Percentiles rank a stretch among this genome's conserved stretches.
phyloP scores from a whole-genome alignment of 306 rosid genomes.

The Luffa aegyptiaca region DNA sequence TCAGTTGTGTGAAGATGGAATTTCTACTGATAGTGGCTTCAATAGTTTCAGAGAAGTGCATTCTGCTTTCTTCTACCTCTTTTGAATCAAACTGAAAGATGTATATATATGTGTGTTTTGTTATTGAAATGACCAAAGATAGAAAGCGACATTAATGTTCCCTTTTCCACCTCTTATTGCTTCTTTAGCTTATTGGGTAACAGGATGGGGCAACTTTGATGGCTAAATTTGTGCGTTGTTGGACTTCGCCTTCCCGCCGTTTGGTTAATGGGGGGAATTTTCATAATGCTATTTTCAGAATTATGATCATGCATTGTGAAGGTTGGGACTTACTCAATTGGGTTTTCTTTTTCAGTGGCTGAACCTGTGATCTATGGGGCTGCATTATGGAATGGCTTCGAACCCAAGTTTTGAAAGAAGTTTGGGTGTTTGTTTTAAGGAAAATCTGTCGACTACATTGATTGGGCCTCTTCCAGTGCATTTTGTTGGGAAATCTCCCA shows the following conservation, averaged over 20 bases:
- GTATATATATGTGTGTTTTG: not conserved
- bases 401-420: slow-evolving; percentile 34
- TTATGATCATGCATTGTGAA: not conserved
- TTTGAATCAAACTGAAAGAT: not conserved
- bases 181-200: not conserved
- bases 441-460: slow-evolving; percentile 50
- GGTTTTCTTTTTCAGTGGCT: slow-evolving; percentile 4
- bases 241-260: not conserved
- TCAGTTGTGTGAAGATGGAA: not conserved
- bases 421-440: slow-evolving; percentile 32
- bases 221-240: not conserved
- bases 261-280: not conserved
- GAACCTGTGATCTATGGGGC: slow-evolving; percentile 53
- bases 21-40: not conserved
- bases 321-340: not conserved
- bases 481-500: slow-evolving; percentile 24
- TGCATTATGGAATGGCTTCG: slow-evolving; percentile 30
- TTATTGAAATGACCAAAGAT: not conserved
- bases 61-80: not conserved
- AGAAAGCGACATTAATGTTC: not conserved
- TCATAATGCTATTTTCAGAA: not conserved
- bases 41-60: not conserved
- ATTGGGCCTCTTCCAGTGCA: slow-evolving; percentile 29
- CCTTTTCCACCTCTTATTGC: not conserved
- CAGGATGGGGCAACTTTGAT: not conserved